Base-by-base conservation (phyloP, 768 basidiomycete species). In the Boletus pseudopeckii region DNA sequence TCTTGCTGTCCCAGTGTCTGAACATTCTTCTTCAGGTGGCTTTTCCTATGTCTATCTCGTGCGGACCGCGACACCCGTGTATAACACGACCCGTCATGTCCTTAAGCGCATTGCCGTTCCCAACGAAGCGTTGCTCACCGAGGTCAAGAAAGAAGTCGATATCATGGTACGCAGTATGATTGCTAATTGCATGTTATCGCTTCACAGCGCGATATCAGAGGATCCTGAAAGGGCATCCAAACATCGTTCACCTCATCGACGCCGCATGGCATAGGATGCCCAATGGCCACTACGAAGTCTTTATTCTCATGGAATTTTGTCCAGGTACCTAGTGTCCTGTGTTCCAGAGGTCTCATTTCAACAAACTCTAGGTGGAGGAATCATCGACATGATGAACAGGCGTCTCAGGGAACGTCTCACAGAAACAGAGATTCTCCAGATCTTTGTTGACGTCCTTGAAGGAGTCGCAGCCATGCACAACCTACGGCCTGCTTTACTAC, bases 311-410 rank as follows among this genome's bases (percentile, higher is more conserved):
- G 97, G 97, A 99, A 68, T 97, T 87, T 71, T 96, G 93, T 70
- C 80, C 92, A 57, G 95, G 94, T 86, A 65, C 59, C 80, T 24
- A 51, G 48, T 38, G 6, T 46, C 18, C 22, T 20, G 14, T 44
- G 3, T 7, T 11, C 43, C 34, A 26, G 34, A 38, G 37, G 63
- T 39, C 63, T 58, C 44, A 58, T 50, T 47, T 37, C 26, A 41
- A 37, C 49, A 14, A 32, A 47, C 13, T 24, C 2, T 59, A 92
- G 94, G 94, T 45, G 97, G 97, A 37, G 97, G 97, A 34, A 98
- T 99, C 60, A 98, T 99, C 72, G 97, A 99, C 74, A 94, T 98
- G 88, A 94, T 99, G 91, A 99, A 99, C 72, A 85, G 94, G 61
- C 84, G 97, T 48, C 79, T 99, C 43, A 83, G 95, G 50, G 94